A percentile compares a stretch with the other conserved stretches of the same genome.
Conservation (phyloP, 139 green algal genomes). For the Coccomyxa sp. region DNA sequence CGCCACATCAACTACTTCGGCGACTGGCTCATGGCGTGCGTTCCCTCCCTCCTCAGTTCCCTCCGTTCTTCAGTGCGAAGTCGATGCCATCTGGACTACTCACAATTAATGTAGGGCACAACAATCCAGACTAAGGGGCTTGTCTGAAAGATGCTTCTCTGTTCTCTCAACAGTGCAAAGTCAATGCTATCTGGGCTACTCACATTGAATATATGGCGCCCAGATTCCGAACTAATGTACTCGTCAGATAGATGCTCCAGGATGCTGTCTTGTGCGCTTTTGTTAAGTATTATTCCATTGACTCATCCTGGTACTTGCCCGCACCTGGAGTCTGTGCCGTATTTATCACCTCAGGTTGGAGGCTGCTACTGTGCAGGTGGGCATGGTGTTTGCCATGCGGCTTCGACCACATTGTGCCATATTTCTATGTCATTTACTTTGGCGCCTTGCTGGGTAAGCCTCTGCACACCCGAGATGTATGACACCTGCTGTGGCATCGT, state of each 20-base stretch:
- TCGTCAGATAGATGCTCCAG: no score
- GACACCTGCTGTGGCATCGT: neutral
- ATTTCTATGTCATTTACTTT: slow-evolving; percentile 98
- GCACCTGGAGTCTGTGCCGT: neutral
- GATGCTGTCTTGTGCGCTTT: no score
- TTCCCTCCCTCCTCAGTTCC: neutral
- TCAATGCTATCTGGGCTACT: no score
- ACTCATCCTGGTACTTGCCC: no score
- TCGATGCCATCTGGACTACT: no score
- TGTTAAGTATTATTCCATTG: no score
- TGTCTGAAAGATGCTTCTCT: no score
- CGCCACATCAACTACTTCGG: slow-evolving; percentile 94
- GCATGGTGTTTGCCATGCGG: slow-evolving; percentile 92
- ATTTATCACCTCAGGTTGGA: neutral
- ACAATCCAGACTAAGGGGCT: no score
- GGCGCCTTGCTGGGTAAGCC: slow-evolving; percentile 61
- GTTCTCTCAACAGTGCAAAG: no score
- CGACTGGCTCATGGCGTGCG: slow-evolving; percentile 87
- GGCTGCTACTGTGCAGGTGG: slow-evolving; percentile 30
- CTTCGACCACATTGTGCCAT: slow-evolving; percentile 72
- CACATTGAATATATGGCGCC: no score
- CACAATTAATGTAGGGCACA: no score
- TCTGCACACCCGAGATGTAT: neutral
- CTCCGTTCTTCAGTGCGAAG: neutral
- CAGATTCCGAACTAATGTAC: no score